phyloP scores from a whole-genome alignment of 768 basidiomycete genomes.

The Pholiota microspora region DNA sequence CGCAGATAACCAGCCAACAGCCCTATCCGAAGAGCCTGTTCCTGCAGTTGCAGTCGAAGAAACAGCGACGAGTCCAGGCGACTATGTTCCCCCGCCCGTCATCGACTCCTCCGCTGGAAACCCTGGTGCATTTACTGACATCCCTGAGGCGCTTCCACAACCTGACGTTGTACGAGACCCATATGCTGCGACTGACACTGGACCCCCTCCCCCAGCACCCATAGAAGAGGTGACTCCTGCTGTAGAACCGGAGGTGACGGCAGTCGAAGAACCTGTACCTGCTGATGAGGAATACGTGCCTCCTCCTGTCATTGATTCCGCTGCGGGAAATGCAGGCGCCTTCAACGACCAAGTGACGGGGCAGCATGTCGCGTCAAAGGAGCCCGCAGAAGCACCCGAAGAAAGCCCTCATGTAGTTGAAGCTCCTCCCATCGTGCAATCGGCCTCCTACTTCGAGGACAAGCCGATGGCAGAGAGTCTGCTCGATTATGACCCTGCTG shows the following conservation, averaged over 20 bases:
- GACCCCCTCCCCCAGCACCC: conserved; percentile 10
- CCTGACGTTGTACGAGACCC: conserved; percentile 29
- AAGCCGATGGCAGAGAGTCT: conserved; percentile 25
- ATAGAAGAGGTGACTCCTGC: not conserved
- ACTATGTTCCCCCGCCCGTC: conserved; percentile 37
- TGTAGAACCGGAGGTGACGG: not conserved
- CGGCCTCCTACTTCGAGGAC: conserved; percentile 25
- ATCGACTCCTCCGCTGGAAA: conserved; percentile 38
- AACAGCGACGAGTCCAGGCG: conserved; percentile 24
- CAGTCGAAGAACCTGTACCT: conserved; percentile 32
- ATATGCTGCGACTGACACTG: conserved; percentile 15
- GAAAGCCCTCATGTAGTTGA: not conserved
- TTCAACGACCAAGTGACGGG: conserved; percentile 52
- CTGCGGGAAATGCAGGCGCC: conserved; percentile 42
- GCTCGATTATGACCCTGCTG: conserved; percentile 14
- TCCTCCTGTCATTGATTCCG: conserved; percentile 37
- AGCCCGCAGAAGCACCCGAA: not conserved
- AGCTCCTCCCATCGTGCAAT: conserved; percentile 8
- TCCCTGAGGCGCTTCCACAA: conserved; percentile 43
- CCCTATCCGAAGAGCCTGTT: conserved; percentile 4
- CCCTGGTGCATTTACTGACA: conserved; percentile 52
- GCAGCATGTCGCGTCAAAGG: not conserved
- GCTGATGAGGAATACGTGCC: conserved; percentile 23
- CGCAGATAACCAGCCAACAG: conserved; percentile 2
- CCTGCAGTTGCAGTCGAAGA: conserved; percentile 10